These are phyloP conservation scores for Pseudogymnoascus pannorum DNA, from an alignment of 2,329 filamentous ascomycete genomes.

Conservation along the genomic window DNA sequence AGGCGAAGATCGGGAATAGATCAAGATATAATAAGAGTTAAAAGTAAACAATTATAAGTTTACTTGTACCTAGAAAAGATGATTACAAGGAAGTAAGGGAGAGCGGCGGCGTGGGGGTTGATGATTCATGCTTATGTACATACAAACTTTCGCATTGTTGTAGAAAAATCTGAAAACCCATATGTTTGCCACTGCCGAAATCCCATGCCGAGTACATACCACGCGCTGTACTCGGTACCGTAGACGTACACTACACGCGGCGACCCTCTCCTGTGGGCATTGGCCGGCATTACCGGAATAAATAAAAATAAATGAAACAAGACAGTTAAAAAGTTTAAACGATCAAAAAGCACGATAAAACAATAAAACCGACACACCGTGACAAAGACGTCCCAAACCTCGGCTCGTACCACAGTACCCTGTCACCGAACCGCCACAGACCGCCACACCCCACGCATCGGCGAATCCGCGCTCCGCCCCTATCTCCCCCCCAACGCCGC, in stretches of 20 bases:
- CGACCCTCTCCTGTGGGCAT: neutral
- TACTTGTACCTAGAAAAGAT: neutral
- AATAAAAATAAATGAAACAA: neutral
- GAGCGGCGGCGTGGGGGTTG: neutral
- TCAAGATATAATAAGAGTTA: neutral
- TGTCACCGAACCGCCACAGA: neutral
- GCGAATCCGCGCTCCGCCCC: conserved; percentile 4
- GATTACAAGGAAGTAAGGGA: neutral
- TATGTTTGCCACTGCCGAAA: neutral
- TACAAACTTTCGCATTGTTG: neutral
- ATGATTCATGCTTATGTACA: neutral
- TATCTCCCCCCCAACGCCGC: neutral
- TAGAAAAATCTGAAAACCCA: neutral
- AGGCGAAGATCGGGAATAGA: neutral
- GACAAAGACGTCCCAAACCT: neutral
- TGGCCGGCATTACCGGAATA: neutral
- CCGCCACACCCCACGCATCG: neutral
- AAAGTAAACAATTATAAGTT: neutral
- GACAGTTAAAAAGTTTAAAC: neutral
- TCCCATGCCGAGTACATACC: neutral
- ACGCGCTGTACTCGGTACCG: neutral
- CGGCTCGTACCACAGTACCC: neutral
- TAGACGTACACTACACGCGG: neutral
- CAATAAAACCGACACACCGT: neutral
- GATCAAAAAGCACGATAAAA: neutral